Conservation (phyloP, 1,284 basidiomycete species). For the Chiua sp. region DNA sequence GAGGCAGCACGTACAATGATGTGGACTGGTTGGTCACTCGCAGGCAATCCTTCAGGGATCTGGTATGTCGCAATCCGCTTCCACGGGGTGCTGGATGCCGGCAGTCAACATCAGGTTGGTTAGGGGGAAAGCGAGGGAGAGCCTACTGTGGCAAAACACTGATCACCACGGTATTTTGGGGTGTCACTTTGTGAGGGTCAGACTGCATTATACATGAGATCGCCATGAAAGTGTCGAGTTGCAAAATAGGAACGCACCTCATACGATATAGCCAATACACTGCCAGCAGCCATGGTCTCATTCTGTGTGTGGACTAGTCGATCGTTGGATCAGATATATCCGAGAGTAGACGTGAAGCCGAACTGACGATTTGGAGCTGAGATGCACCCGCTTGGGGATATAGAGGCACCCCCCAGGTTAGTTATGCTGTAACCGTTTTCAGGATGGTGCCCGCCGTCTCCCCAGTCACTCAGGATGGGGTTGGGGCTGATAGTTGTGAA, state of each 20-base stretch:
- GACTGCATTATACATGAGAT: conserved; percentile 7
- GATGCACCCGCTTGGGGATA: background rate
- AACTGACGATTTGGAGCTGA: background rate
- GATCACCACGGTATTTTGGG: conserved; percentile 7
- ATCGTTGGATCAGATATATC: background rate
- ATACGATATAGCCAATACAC: conserved; percentile 1
- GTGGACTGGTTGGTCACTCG: background rate
- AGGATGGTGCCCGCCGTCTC: conserved; percentile 1
- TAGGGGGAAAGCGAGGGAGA: background rate
- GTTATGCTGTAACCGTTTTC: background rate
- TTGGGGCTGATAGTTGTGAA: background rate
- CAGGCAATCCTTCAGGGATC: conserved; percentile 15
- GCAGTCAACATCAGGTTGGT: background rate
- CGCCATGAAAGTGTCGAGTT: background rate
- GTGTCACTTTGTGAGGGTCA: background rate
- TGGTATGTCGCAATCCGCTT: background rate
- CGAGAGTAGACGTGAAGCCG: background rate
- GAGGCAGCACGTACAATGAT: conserved; percentile 7
- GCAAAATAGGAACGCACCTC: conserved; percentile 2
- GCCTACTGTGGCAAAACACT: conserved; percentile 4
- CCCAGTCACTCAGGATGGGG: background rate
- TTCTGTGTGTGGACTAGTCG: conserved; percentile 11
- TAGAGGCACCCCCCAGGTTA: background rate
- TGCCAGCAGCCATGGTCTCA: background rate
- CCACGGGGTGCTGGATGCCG: conserved; percentile 15